Evolutionary conservation across 495 filamentous ascomycete species (phyloP).

Genomic region (Podospora tetraspora): DNA sequence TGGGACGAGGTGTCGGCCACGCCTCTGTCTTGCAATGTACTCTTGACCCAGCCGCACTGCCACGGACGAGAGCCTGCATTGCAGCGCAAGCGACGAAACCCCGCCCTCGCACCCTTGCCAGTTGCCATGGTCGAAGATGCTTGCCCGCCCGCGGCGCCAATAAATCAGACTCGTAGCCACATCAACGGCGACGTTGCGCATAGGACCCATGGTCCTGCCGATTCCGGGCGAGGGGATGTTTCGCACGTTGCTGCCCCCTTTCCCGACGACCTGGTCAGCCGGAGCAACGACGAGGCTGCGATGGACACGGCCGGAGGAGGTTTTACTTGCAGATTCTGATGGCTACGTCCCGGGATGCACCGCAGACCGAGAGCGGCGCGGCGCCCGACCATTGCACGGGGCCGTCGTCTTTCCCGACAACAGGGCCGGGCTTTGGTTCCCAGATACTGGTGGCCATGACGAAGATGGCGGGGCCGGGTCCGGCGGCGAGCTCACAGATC

Average conservation of each 20-base stretch:
- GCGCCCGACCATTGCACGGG: background rate
- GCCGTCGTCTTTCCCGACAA: background rate
- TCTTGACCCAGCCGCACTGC: too few species aligned
- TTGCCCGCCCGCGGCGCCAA: background rate
- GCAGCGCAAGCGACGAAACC: background rate
- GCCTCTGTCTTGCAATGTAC: too few species aligned
- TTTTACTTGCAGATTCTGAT: background rate
- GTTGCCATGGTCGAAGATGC: background rate
- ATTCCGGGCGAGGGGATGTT: background rate
- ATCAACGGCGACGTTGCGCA: background rate
- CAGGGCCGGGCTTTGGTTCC: too few species aligned
- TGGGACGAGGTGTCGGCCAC: too few species aligned
- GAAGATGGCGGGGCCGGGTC: background rate
- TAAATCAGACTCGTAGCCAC: background rate
- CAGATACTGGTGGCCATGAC: too few species aligned
- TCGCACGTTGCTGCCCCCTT: background rate
- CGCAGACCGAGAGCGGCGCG: background rate
- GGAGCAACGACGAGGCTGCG: background rate
- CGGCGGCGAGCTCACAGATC: slow-evolving; percentile 2
- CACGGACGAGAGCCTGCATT: background rate
- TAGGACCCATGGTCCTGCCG: background rate
- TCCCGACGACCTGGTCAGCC: background rate
- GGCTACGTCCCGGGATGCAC: background rate
- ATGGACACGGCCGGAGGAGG: background rate
- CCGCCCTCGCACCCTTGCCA: background rate